phyloP scores from a whole-genome alignment of 257 asterid species.

The Striga asiatica region DNA sequence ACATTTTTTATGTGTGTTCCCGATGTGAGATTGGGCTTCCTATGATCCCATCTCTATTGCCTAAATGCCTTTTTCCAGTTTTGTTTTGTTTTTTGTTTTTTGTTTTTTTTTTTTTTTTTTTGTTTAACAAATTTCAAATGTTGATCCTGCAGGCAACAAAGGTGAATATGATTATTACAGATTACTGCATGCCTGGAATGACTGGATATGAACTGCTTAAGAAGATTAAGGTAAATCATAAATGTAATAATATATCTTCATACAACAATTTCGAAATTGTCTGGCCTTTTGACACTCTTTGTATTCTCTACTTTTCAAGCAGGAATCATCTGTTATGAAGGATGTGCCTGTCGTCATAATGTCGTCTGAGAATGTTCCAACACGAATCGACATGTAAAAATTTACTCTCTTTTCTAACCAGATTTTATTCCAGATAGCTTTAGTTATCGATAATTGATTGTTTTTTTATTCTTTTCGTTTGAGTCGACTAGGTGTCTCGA shows the following conservation, averaged over 20 bases:
- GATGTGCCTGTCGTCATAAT: slow-evolving; percentile 24
- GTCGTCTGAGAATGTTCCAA: slow-evolving; percentile 20
- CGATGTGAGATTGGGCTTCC: too few species aligned
- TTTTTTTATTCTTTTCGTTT: too few species aligned
- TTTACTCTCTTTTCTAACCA: background rate
- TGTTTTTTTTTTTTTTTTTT: too few species aligned
- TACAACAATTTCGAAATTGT: background rate
- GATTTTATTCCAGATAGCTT: background rate
- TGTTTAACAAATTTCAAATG: too few species aligned
- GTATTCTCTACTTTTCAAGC: too few species aligned
- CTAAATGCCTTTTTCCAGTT: too few species aligned
- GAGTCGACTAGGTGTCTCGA: slow-evolving; percentile 30
- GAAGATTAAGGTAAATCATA: slow-evolving; percentile 25
- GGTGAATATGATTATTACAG: slow-evolving; percentile 27
- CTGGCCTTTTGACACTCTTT: background rate
- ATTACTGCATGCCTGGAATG: slow-evolving; percentile 30
- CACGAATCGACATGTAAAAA: slow-evolving; percentile 20
- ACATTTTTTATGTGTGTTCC: too few species aligned
- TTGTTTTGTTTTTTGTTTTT: too few species aligned
- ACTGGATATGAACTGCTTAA: slow-evolving; percentile 35
- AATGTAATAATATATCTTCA: background rate
- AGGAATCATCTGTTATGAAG: slow-evolving; percentile 22
- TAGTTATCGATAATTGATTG: background rate
- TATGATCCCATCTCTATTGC: too few species aligned
- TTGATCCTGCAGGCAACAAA: slow-evolving; percentile 14